Evolutionary conservation across 73 alveolate species (phyloP).

Genomic region (Uronychia binucleata): DNA sequence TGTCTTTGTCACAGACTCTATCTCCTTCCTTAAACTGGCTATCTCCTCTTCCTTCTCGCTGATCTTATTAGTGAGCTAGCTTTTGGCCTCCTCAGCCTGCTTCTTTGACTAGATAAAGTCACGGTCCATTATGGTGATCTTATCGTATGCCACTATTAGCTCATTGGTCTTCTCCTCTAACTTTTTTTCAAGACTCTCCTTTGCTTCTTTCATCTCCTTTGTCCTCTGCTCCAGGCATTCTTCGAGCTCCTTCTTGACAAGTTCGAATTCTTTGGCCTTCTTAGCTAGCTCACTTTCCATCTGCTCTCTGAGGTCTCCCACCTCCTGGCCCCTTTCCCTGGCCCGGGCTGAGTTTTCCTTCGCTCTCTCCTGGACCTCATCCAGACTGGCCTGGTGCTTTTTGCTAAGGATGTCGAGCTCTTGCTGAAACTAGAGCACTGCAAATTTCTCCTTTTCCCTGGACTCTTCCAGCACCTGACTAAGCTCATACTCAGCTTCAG

Average conservation of each 20-base stretch:
- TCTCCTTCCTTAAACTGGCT: background rate
- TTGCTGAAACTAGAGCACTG: too few relatives aligned
- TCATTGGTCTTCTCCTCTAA: background rate
- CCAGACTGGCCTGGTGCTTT: too few relatives aligned
- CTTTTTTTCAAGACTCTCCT: background rate
- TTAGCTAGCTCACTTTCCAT: background rate
- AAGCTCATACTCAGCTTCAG: too few relatives aligned
- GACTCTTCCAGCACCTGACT: too few relatives aligned
- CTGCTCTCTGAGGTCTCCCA: too few relatives aligned
- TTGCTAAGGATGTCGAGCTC: too few relatives aligned
- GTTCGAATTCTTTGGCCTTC: background rate
- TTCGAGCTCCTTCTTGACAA: background rate
- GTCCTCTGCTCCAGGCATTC: background rate
- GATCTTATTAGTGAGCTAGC: background rate
- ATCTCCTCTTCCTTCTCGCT: background rate
- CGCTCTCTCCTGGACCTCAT: too few relatives aligned
- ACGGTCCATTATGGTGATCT: background rate
- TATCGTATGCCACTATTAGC: too few relatives aligned
- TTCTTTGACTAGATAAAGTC: background rate
- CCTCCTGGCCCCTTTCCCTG: too few relatives aligned
- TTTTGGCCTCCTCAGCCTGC: background rate
- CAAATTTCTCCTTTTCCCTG: too few relatives aligned
- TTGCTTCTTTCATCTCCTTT: background rate
- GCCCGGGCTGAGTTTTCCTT: too few relatives aligned
- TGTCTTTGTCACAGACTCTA: background rate